These are phyloP conservation scores for Thalia dealbata DNA, from an alignment of 176 grass and related monocot species.

Conservation along the genomic window DNA sequence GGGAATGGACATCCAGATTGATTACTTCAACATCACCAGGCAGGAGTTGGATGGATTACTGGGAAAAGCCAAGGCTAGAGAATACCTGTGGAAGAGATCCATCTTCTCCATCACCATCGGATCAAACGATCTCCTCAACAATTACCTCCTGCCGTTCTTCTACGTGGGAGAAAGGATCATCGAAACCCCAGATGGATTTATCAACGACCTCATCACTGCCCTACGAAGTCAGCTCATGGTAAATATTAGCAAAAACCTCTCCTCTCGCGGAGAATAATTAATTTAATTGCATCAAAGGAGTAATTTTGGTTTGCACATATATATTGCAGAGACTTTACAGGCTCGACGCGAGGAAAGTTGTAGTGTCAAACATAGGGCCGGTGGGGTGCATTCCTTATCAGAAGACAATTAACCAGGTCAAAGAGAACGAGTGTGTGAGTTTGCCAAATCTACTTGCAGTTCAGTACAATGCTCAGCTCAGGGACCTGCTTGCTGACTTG, in stretches of 20 bases:
- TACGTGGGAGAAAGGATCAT: conserved; percentile 38
- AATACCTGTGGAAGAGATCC: conserved; percentile 36
- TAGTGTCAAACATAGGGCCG: conserved; percentile 76
- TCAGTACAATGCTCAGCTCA: conserved; percentile 48
- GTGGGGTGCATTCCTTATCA: conserved; percentile 97
- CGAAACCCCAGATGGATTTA: conserved; percentile 57
- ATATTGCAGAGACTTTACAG: conserved; percentile 49
- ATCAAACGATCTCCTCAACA: conserved; percentile 95
- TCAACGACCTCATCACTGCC: conserved; percentile 56
- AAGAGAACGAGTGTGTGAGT: conserved; percentile 51
- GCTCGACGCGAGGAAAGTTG: conserved; percentile 77
- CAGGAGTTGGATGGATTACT: conserved; percentile 45
- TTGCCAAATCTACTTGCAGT: conserved; percentile 68
- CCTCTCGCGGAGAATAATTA: too few relatives aligned
- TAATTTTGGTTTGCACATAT: too few relatives aligned
- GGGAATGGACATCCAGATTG: conserved; percentile 83
- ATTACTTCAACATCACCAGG: conserved; percentile 86
- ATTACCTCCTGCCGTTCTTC: conserved; percentile 75
- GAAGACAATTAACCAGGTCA: conserved; percentile 61
- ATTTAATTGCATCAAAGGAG: too few relatives aligned
- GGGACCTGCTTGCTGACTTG: conserved; percentile 55
- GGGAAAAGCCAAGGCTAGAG: conserved; percentile 30
- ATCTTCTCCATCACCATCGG: conserved; percentile 91
- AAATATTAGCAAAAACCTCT: background rate
- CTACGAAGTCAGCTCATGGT: conserved; percentile 62